Conservation (phyloP, 441 rosid genomes). For the Erodium trifolium region DNA sequence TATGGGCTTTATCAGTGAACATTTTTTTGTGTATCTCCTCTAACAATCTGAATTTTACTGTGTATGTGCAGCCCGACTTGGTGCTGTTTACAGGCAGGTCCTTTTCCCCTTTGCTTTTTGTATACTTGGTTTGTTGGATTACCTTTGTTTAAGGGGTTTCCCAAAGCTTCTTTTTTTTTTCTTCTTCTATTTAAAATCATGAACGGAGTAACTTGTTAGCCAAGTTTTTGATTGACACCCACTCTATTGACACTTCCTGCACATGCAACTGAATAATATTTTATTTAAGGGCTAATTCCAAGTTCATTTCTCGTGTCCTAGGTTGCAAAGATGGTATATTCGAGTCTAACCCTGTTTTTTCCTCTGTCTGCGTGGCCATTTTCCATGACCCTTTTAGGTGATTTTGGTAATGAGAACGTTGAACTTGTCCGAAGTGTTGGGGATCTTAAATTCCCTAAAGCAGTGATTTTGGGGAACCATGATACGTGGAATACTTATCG, state of each 20-base stretch:
- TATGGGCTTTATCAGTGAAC: background rate
- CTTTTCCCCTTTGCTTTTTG: constrained; percentile 18
- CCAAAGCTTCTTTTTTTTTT: constrained; percentile 8
- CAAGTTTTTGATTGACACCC: background rate
- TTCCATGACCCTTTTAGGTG: constrained; percentile 41
- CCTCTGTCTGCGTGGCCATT: background rate
- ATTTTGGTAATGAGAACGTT: constrained; percentile 76
- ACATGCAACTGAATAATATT: background rate
- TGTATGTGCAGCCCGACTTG: constrained; percentile 70
- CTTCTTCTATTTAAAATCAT: background rate
- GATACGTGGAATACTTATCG: constrained; percentile 72
- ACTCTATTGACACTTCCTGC: background rate
- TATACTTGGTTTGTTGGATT: constrained; percentile 13
- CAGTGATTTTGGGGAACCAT: constrained; percentile 81
- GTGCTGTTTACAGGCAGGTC: constrained; percentile 85
- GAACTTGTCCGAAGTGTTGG: constrained; percentile 61
- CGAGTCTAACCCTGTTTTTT: background rate
- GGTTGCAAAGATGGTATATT: background rate
- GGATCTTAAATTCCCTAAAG: constrained; percentile 56
- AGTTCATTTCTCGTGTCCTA: background rate
- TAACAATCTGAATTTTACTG: constrained; percentile 26
- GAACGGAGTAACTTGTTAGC: background rate
- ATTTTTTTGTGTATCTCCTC: background rate
- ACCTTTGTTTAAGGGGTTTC: constrained; percentile 7
- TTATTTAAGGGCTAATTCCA: background rate